A percentile compares a stretch with the other conserved stretches of the same genome.
Conservation (phyloP, 306 rosid genomes). For the Casuarina equisetifolia region DNA sequence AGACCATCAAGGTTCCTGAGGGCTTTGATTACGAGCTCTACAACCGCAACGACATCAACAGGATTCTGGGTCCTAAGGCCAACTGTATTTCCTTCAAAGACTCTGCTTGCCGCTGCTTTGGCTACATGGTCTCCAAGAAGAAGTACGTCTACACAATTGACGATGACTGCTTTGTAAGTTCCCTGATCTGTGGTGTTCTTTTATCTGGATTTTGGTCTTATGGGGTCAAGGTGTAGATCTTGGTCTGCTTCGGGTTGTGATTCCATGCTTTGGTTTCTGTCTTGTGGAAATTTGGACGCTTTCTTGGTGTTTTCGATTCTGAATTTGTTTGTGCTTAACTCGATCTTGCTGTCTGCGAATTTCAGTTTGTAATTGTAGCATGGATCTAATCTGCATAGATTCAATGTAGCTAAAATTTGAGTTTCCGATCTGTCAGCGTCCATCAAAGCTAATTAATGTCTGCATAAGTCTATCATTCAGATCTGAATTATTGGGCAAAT, state of each 20-base stretch:
- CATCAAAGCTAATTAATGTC: neutral
- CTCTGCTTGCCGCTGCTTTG: conserved; percentile 93
- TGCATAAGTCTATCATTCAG: neutral
- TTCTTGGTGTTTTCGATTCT: neutral
- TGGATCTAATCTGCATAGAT: neutral
- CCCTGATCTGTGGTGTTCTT: neutral
- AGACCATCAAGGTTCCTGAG: conserved; percentile 68
- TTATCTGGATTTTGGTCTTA: neutral
- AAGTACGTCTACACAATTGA: conserved; percentile 89
- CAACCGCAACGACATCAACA: conserved; percentile 78
- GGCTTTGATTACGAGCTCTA: conserved; percentile 88
- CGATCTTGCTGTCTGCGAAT: neutral
- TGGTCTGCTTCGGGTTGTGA: neutral
- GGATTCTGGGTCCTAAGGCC: conserved; percentile 71
- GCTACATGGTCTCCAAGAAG: conserved; percentile 94
- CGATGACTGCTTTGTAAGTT: conserved; percentile 86
- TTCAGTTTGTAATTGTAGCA: neutral
- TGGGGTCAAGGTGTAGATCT: neutral
- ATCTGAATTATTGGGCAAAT: neutral
- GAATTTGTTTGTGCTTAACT: neutral
- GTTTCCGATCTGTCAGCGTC: neutral
- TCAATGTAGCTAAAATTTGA: neutral
- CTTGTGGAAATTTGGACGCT: neutral
- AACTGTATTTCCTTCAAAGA: conserved; percentile 89
- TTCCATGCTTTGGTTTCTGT: neutral